These are phyloP conservation scores for Sordariomycetes sp. DNA, from an alignment of 2,329 filamentous ascomycete species.

Conservation along the genomic window DNA sequence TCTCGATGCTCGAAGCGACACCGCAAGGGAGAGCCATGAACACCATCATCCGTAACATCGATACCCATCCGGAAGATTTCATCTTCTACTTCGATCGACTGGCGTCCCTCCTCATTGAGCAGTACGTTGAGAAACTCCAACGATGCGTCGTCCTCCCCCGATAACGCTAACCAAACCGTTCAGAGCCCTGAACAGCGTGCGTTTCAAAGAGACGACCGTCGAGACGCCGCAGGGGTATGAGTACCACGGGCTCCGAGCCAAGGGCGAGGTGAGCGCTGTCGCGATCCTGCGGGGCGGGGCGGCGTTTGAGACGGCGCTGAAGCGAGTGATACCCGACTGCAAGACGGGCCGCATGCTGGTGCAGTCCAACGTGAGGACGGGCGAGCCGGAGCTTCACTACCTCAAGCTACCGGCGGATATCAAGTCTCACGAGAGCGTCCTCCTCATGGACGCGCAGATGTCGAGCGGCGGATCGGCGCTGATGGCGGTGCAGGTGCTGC, in stretches of 20 bases:
- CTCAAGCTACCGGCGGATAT: conserved; percentile 68
- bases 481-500: conserved; percentile 92
- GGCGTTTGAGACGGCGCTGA: conserved; percentile 75
- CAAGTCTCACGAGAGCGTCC: conserved; percentile 60
- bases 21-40: conserved; percentile 79
- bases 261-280: conserved; percentile 71
- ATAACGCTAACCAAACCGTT: conserved; percentile 5
- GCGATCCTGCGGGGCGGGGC: conserved; percentile 81
- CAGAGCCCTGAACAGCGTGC: conserved; percentile 65
- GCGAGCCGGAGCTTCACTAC: conserved; percentile 89
- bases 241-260: conserved; percentile 59
- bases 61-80: conserved; percentile 75
- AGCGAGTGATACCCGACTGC: conserved; percentile 85
- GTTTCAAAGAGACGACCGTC: conserved; percentile 51
- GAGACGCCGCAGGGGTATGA: conserved; percentile 55
- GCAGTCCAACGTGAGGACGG: conserved; percentile 72
- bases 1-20: conserved; percentile 62
- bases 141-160: neutral
- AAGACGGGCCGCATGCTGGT: conserved; percentile 81
- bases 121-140: conserved; percentile 26
- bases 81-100: conserved; percentile 95
- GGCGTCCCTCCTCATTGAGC: conserved; percentile 71
- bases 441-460: conserved; percentile 90
- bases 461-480: conserved; percentile 72
- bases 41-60: conserved; percentile 74